Percentiles rank a stretch among this genome's conserved stretches.
These are phyloP conservation scores for Triticum turgidum DNA, from an alignment of 176 grass and related monocot species.

Conservation along the genomic window DNA sequence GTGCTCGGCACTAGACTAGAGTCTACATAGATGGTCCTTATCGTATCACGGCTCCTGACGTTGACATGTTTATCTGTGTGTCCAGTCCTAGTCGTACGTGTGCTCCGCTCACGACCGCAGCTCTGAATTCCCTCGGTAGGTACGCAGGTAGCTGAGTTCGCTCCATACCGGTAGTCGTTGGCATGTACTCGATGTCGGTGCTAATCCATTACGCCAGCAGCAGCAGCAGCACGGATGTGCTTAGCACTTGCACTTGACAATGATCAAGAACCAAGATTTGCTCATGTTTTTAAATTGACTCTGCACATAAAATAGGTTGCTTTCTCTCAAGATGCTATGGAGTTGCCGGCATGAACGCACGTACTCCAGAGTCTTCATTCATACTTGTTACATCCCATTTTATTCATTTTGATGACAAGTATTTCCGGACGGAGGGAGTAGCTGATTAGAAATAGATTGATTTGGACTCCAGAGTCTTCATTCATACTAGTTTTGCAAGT, in stretches of 20 bases:
- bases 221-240: conserved; percentile 19
- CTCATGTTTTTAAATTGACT: neutral
- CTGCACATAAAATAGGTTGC: neutral
- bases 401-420: no score
- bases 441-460: neutral
- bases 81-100: conserved; percentile 19
- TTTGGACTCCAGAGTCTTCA: neutral
- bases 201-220: neutral
- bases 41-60: conserved; percentile 4
- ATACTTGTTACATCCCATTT: no score
- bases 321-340: neutral
- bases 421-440: neutral
- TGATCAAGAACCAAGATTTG: conserved; percentile 30
- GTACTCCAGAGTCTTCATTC: no score
- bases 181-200: conserved; percentile 12
- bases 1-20: conserved; percentile 33
- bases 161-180: conserved; percentile 32
- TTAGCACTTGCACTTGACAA: neutral
- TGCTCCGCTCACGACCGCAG: conserved; percentile 10
- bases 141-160: neutral
- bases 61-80: conserved; percentile 27
- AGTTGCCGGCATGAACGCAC: neutral
- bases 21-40: neutral
- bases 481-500: neutral
- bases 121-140: conserved; percentile 15